Evolutionary conservation across 306 rosid species (phyloP), one percentile per base, ranked within the genome.

Genomic region (Acacia confusa): DNA sequence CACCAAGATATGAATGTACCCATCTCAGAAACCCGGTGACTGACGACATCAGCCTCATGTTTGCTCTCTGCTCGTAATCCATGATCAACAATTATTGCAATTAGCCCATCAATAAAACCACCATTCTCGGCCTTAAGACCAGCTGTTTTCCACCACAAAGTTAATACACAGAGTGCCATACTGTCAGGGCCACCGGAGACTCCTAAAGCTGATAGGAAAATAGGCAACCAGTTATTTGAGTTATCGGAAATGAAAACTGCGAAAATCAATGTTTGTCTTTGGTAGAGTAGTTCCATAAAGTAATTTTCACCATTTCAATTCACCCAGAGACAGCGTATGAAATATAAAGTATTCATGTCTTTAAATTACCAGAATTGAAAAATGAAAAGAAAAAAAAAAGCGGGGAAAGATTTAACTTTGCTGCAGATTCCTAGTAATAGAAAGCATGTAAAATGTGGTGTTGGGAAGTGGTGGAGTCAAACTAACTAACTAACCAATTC

Each of bases 121-220:
- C 86, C 84, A 75, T 70, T 79, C 8, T 87, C 91, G 45, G 70
- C 87, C 82, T 76, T 70, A 60, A 50, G 84, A 87, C 87, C 91
- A 57, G 85, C 78, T 73, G 78, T 82, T 89, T 93, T 95, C 99
- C 99, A 92, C 71, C 75, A 82, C 32, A 96, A 93, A 63, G 90
- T 83, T 71, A 95, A 86, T 75, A 89, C 97, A 83, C 99, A 85
- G 1, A 82, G 88, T 81, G 98, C 99, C 88, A 92, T 84, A 77
- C 99, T 95, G 72, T 95, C 99, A 53, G 97, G 98, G 73, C 99
- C 99, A 79, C 99, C 99, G n/a, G 98, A 93, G 41, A 95, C 99
- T 78, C 98, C 99, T 87, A 95, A 63, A 77, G 98, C 98, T 95
- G 80, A 75, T 28, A 38, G 55, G 32, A 67, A 75, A 86, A 50